Evolutionary conservation across 345 rosid species (phyloP).

Genomic region (Rhizophora mangle): DNA sequence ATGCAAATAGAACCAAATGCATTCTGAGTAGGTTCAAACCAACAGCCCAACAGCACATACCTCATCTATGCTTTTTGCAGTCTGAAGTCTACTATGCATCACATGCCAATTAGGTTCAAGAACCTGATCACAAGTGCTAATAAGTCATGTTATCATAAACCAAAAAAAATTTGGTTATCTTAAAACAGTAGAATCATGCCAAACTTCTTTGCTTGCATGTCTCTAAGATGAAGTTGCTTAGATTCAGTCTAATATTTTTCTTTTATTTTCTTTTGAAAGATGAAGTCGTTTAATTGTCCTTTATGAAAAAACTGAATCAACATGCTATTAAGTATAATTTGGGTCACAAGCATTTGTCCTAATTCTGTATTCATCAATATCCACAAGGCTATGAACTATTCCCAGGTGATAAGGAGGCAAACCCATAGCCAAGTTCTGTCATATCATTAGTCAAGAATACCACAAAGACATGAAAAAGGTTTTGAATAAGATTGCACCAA

Average conservation of each 20-base stretch:
- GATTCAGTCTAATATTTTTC: not conserved
- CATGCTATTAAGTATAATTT: not conserved
- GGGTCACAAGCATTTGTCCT: not conserved
- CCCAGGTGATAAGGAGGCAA: not conserved
- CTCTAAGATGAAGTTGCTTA: not conserved
- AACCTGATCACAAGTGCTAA: conserved; percentile 49
- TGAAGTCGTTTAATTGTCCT: no score
- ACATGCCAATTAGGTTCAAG: conserved; percentile 97
- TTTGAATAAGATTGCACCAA: not conserved
- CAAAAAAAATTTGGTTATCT: not conserved
- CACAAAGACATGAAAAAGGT: not conserved
- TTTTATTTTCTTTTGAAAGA: not conserved
- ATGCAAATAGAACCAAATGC: not conserved
- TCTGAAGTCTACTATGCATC: conserved; percentile 72
- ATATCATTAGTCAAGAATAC: not conserved
- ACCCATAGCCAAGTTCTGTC: not conserved
- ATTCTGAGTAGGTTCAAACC: not conserved
- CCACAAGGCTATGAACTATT: not conserved
- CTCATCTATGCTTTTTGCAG: conserved; percentile 88
- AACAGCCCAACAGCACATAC: conserved; percentile 27
- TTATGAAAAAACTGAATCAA: not conserved
- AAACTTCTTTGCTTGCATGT: not conserved
- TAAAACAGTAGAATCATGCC: not conserved
- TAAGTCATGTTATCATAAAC: conserved; percentile 2
- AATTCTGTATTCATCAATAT: not conserved